Base-by-base conservation (phyloP, 192 early-diverging fungal genomes). In the Spinellus fusiger region DNA sequence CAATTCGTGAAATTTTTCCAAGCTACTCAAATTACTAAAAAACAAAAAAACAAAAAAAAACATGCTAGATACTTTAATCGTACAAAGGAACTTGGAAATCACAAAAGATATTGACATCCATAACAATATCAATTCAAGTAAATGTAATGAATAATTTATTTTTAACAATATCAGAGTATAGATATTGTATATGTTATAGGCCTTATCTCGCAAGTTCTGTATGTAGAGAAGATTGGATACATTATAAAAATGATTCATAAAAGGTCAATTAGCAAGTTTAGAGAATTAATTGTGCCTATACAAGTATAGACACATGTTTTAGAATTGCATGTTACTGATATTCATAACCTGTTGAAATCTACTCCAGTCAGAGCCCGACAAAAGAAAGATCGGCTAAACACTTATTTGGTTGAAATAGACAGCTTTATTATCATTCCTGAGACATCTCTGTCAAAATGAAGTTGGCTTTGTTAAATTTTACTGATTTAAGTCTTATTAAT, bases 41-140 rank as follows among this genome's bases (percentile, higher is more conserved):
- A n/a, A n/a, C n/a, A n/a, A n/a, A n/a, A n/a, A n/a, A n/a, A n/a
- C n/a, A n/a, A n/a, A n/a, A 49, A 49, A 49, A 49, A 20, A 49
- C 47, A 49, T 49, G 47, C 47, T 49, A 18, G 47, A 49, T 49
- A 49, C 47, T 49, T 49, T 49, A 49, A 49, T 49, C 47, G 47
- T 49, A 49, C 47, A n/a, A 49, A 18, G 47, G 47, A 49, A 49
- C 47, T 49, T 49, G n/a, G 47, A 49, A 49, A 49, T 18, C 47
- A 49, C 47, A 49, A 49, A 49, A 49, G 47, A 49, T 49, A 49
- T 49, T 49, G 12, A 49, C 22, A 49, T 20, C 47, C 22, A n/a
- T n/a, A n/a, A 49, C 47, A 49, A 18, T 49, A 7, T 49, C 47
- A 18, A 20, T 49, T 49, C 47, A 49, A 20, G 47, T 49, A 49